phyloP scores from a whole-genome alignment of 805 yeast species.

The Saccharomycopsis vini region DNA sequence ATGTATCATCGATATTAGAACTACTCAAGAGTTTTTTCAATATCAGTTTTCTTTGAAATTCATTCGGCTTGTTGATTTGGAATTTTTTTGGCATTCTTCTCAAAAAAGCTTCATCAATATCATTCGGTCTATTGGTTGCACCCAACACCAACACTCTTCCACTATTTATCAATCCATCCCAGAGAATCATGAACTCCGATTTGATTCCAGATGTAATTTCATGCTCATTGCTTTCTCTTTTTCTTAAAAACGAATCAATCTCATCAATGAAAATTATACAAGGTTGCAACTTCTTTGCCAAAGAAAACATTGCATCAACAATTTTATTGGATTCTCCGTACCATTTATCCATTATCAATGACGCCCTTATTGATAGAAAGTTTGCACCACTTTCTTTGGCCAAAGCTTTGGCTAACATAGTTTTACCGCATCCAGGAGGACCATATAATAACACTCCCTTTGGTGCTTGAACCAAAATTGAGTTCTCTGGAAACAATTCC shows the following conservation, averaged over 20 bases:
- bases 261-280: constrained; percentile 94
- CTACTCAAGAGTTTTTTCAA: constrained; percentile 59
- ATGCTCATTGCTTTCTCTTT: constrained; percentile 76
- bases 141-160: constrained; percentile 85
- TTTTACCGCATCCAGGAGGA: constrained; percentile 97
- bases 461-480: constrained; percentile 73
- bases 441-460: constrained; percentile 90
- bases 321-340: constrained; percentile 93
- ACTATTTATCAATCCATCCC: constrained; percentile 83
- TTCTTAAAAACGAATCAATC: constrained; percentile 88
- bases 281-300: constrained; percentile 85
- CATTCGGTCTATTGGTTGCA: constrained; percentile 88
- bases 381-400: constrained; percentile 90
- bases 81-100: constrained; percentile 90
- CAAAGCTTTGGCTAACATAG: constrained; percentile 92
- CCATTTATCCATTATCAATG: constrained; percentile 94
- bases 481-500: constrained; percentile 60
- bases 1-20: constrained; percentile 47
- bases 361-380: constrained; percentile 85
- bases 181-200: constrained; percentile 94
- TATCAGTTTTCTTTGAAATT: constrained; percentile 60
- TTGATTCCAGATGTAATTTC: constrained; percentile 92
- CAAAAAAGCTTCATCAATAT: constrained; percentile 86
- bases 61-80: constrained; percentile 64
- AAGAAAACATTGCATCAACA: constrained; percentile 84